phyloP scores from a whole-genome alignment of 2,329 filamentous ascomycete species.

The Apiospora rasikravindrae region DNA sequence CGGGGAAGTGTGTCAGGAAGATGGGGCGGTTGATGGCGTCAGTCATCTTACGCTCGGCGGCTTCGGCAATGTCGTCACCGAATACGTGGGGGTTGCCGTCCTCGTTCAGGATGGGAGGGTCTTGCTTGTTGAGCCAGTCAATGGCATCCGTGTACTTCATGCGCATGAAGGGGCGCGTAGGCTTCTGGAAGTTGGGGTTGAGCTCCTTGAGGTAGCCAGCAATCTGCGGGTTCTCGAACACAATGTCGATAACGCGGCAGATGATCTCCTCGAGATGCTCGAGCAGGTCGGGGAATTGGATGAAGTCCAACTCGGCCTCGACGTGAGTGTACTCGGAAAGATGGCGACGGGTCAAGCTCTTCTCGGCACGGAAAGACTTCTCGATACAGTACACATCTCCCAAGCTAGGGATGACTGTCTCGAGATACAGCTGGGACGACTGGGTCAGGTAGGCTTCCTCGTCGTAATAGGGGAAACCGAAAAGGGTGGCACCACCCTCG shows the following conservation, averaged over 20 bases:
- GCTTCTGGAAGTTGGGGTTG: conserved; percentile 88
- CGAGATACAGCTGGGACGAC: conserved; percentile 95
- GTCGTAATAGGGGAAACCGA: conserved; percentile 87
- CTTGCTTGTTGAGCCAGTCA: conserved; percentile 87
- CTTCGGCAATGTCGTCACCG: conserved; percentile 97
- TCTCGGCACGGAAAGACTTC: conserved; percentile 98
- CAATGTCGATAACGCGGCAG: conserved; percentile 81
- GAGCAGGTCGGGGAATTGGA: conserved; percentile 88
- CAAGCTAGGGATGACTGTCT: conserved; percentile 88
- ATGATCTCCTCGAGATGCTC: conserved; percentile 85
- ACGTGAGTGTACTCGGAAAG: conserved; percentile 96
- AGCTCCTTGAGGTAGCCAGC: conserved; percentile 79
- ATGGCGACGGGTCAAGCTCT: conserved; percentile 91
- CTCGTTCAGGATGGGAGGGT: conserved; percentile 83
- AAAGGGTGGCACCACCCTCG: conserved; percentile 90
- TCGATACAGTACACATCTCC: conserved; percentile 98
- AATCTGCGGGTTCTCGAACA: conserved; percentile 74
- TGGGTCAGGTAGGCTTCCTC: conserved; percentile 94
- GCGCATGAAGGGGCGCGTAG: conserved; percentile 84
- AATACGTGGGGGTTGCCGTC: conserved; percentile 89
- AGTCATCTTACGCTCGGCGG: conserved; percentile 95
- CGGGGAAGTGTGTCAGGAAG: conserved; percentile 95
- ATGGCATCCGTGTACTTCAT: conserved; percentile 97
- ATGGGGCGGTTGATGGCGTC: conserved; percentile 95
- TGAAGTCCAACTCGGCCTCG: conserved; percentile 95